Conservation (phyloP, 345 rosid species). For the Cardiospermum halicacabum region DNA sequence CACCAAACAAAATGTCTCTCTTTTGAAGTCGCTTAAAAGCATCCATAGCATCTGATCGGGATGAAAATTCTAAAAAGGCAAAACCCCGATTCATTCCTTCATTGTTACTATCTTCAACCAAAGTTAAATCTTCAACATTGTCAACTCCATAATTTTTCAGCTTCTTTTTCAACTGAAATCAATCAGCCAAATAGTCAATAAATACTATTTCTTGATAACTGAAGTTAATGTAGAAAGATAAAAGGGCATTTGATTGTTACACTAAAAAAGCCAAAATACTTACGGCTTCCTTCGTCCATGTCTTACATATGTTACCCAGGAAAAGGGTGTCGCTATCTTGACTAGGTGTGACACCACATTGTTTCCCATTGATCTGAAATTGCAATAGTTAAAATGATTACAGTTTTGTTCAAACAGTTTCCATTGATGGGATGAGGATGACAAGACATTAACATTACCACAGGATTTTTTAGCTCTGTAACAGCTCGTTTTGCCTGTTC, state of each 20-base stretch:
- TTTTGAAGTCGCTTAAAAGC: slow-evolving; percentile 87
- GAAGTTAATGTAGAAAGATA: slow-evolving; percentile 11
- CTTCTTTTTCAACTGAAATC: slow-evolving; percentile 86
- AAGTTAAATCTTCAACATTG: slow-evolving; percentile 76
- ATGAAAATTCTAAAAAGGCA: slow-evolving; percentile 91
- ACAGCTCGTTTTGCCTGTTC: slow-evolving; percentile 94
- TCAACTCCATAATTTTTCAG: slow-evolving; percentile 93
- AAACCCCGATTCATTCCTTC: slow-evolving; percentile 93
- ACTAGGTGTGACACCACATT: slow-evolving; percentile 94
- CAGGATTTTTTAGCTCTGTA: slow-evolving; percentile 69
- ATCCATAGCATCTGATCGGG: slow-evolving; percentile 93
- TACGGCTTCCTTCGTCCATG: slow-evolving; percentile 94
- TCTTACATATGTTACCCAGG: slow-evolving; percentile 92
- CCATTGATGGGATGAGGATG: slow-evolving; percentile 28
- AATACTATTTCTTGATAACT: slow-evolving; percentile 8
- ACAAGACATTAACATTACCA: slow-evolving; percentile 56
- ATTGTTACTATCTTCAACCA: slow-evolving; percentile 89
- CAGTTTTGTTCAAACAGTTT: slow-evolving; percentile 22
- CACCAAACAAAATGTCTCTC: slow-evolving; percentile 90
- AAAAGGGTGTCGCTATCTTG: slow-evolving; percentile 96
- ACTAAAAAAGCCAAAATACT: slow-evolving; percentile 41
- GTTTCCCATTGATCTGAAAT: slow-evolving; percentile 94
- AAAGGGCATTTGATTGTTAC: slow-evolving; percentile 14
- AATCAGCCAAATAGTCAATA: slow-evolving; percentile 26
- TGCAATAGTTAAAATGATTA: slow-evolving; percentile 32